Conservation (phyloP, 768 basidiomycete species). For the Harrya chromipes region DNA sequence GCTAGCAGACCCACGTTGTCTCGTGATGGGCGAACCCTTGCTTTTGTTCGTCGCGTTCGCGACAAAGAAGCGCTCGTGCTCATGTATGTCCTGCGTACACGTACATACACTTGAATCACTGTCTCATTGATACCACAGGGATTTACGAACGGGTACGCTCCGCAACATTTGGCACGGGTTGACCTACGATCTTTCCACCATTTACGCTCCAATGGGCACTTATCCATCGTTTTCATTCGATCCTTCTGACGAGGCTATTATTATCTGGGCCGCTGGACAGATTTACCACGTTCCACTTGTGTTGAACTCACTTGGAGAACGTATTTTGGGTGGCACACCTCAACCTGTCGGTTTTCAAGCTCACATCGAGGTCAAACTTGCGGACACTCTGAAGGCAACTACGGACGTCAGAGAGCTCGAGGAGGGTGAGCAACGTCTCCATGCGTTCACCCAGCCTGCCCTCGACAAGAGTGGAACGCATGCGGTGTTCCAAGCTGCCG, state of each 20-base stretch:
- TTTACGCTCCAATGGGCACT: slow-evolving; percentile 77
- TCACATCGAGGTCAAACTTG: slow-evolving; percentile 59
- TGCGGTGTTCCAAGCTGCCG: slow-evolving; percentile 68
- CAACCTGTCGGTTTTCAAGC: slow-evolving; percentile 56
- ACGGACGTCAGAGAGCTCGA: slow-evolving; percentile 56
- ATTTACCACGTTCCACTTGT: slow-evolving; percentile 59
- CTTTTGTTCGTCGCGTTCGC: slow-evolving; percentile 69
- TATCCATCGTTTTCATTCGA: slow-evolving; percentile 71
- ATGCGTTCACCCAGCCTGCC: slow-evolving; percentile 59
- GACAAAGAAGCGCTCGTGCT: slow-evolving; percentile 72
- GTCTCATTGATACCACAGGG: slow-evolving; percentile 38
- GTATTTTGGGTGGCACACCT: slow-evolving; percentile 38
- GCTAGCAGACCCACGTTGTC: slow-evolving; percentile 72
- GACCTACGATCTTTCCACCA: slow-evolving; percentile 58
- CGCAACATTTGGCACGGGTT: slow-evolving; percentile 66
- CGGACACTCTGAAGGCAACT: slow-evolving; percentile 49
- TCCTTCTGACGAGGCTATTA: slow-evolving; percentile 34
- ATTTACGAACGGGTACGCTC: slow-evolving; percentile 62
- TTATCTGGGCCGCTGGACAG: slow-evolving; percentile 75
- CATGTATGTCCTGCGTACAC: slow-evolving; percentile 43
- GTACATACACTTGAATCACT: not conserved
- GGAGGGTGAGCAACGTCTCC: slow-evolving; percentile 52
- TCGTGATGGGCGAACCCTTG: slow-evolving; percentile 63
- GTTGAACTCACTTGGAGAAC: slow-evolving; percentile 43
- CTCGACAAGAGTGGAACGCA: slow-evolving; percentile 51